Percentiles rank a stretch among this genome's conserved stretches.
These are phyloP conservation scores for Trichoderma sp. DNA, from an alignment of 2,329 filamentous ascomycete species.

Conservation along the genomic window DNA sequence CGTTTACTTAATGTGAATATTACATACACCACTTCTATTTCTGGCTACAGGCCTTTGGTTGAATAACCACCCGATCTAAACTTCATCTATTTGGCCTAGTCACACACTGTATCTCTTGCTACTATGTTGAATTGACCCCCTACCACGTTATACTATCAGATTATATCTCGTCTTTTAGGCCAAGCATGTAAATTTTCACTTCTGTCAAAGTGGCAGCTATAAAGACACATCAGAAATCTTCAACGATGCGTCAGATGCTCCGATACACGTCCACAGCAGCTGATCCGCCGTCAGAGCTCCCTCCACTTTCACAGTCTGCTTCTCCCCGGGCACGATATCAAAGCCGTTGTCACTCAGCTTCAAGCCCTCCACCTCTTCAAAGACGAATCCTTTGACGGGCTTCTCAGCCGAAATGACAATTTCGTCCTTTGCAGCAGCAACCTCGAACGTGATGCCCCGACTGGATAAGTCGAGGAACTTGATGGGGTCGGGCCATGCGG, in stretches of 20 bases:
- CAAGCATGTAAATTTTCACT: not conserved
- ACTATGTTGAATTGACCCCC: too few relatives aligned
- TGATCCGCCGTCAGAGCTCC: slow-evolving; percentile 23
- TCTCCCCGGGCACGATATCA: slow-evolving; percentile 55
- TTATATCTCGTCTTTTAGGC: not conserved
- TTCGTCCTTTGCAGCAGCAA: slow-evolving; percentile 28
- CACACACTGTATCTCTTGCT: not conserved
- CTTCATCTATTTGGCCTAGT: not conserved
- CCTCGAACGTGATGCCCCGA: slow-evolving; percentile 41
- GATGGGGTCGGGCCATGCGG: slow-evolving; percentile 63
- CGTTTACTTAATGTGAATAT: not conserved
- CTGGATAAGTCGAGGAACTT: slow-evolving; percentile 59
- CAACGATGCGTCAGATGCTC: slow-evolving; percentile 26
- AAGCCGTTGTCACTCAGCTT: slow-evolving; percentile 59
- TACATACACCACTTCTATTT: too few relatives aligned
- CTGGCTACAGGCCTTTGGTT: too few relatives aligned
- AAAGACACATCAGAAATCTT: slow-evolving; percentile 7
- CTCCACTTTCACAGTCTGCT: slow-evolving; percentile 30
- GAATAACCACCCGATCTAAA: not conserved
- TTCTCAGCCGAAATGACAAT: slow-evolving; percentile 41
- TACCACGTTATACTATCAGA: not conserved
- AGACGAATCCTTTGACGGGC: slow-evolving; percentile 59
- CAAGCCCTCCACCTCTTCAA: slow-evolving; percentile 50
- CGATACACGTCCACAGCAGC: slow-evolving; percentile 28
- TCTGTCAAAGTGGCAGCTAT: not conserved